These are phyloP conservation scores for Baudoinia panamericana DNA, from an alignment of 495 filamentous ascomycete species.

Conservation along the genomic window DNA sequence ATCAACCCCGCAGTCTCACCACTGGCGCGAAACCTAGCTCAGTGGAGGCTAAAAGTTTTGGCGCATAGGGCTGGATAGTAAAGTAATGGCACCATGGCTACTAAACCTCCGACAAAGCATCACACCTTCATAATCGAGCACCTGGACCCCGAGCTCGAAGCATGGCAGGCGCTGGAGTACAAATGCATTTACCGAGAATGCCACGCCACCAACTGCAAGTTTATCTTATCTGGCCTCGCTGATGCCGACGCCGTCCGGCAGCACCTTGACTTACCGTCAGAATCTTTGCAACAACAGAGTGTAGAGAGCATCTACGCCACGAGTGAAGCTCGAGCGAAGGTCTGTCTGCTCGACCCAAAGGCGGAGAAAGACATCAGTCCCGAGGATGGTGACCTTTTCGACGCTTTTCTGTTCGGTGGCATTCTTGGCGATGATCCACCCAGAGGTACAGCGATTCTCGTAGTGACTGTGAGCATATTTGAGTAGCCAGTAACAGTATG, in stretches of 20 bases:
- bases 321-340: conserved; percentile 46
- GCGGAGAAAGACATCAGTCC: conserved; percentile 69
- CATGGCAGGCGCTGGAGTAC: conserved; percentile 90
- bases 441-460: conserved; percentile 75
- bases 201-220: conserved; percentile 38
- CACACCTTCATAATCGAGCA: conserved; percentile 72
- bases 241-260: conserved; percentile 22
- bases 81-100: too few species aligned
- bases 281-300: conserved; percentile 45
- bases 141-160: conserved; percentile 82
- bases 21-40: too few species aligned
- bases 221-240: conserved; percentile 66
- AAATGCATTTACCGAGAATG: conserved; percentile 71
- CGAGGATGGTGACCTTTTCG: conserved; percentile 67
- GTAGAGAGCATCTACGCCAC: conserved; percentile 59
- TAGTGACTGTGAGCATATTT: too few species aligned
- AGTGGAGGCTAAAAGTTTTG: too few species aligned
- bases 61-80: too few species aligned
- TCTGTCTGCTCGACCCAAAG: conserved; percentile 82
- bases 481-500: conserved; percentile 4
- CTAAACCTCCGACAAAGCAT: not conserved
- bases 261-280: conserved; percentile 16
- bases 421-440: conserved; percentile 96
- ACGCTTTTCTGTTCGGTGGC: conserved; percentile 88
- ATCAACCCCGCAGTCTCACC: too few species aligned